Conservation (phyloP, 1,284 basidiomycete genomes). For the Blastosporella zonata region DNA sequence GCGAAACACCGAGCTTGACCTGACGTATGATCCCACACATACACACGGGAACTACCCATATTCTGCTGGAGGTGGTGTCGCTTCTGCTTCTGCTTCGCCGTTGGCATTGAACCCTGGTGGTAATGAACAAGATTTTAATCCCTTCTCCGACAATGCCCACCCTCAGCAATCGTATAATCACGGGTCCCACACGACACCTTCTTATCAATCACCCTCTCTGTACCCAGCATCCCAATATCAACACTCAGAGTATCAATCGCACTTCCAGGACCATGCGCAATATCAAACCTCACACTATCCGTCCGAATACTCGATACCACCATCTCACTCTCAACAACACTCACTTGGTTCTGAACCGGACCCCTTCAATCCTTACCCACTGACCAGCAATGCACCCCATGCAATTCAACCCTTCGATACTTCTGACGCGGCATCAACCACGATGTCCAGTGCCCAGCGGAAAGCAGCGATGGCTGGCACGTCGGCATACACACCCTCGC, state of each 20-base stretch:
- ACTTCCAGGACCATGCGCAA: constrained; percentile 17
- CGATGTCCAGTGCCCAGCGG: constrained; percentile 39
- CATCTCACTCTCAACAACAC: constrained; percentile 20
- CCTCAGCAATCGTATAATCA: constrained; percentile 18
- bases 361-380: constrained; percentile 25
- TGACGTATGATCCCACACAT: constrained; percentile 25
- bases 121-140: constrained; percentile 22
- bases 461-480: constrained; percentile 52
- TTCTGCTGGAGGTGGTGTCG: constrained; percentile 18
- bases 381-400: constrained; percentile 11
- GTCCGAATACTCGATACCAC: constrained; percentile 21
- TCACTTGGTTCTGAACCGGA: constrained; percentile 22
- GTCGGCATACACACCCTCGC: constrained; percentile 41
- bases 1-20: constrained; percentile 27
- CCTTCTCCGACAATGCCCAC: constrained; percentile 27
- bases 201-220: constrained; percentile 7
- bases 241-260: constrained; percentile 20
- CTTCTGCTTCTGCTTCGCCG: constrained; percentile 14
- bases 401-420: constrained; percentile 19
- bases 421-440: constrained; percentile 19
- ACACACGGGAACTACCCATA: constrained; percentile 24
- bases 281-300: constrained; percentile 10
- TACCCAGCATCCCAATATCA: constrained; percentile 22
- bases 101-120: constrained; percentile 8
- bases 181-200: background rate